Base-by-base conservation (phyloP, 1,284 basidiomycete genomes). In the Apiotrichum mycotoxinovorans region DNA sequence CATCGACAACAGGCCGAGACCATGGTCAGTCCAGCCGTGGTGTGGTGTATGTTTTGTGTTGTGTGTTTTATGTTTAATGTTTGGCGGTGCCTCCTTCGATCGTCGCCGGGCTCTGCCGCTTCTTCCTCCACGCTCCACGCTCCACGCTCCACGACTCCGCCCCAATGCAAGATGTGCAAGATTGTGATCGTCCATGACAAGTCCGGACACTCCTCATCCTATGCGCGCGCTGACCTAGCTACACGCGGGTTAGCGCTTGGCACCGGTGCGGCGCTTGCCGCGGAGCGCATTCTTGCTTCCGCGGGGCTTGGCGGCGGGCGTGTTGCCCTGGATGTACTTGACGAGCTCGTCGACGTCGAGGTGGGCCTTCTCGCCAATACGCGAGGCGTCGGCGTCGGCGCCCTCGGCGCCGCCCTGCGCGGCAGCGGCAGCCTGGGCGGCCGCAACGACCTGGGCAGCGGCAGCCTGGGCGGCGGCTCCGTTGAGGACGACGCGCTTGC, bases 331-430 rank as follows among this genome's bases (percentile, higher is more conserved):
- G 61, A 79, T 78, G 64, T 73, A 80, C 56, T 73, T 71, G 64
- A 79, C 79, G 50, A 80, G 69, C 56, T 78, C 78, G 51, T 80
- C 79, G 26, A 80, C 68, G 54, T 72, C 73, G 56, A 75, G 50
- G 48, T 73, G 67, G 5, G 72, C 75, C 54, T 66, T 68, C 52
- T 73, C 68, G 26, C 72, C 74, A 52, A 73, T 71, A 26, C 58
- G 50, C 46, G 22, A 25, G 18, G 37, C 18, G 18, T 37, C 56
- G n/a, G 38, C 57, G 23, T 52, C 48, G 45, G 51, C 54, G 17
- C 42, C 54, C 38, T 30, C 42, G 23, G 38, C 61, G 11, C 40
- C 25, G 33, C 50, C 60, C 25, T 45, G 57, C 15, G 52, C 58
- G 34, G 58, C 43, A 12, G 44, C 51, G 17, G 55, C 60, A 4